A percentile compares a stretch with the other conserved stretches of the same genome.
phyloP scores from a whole-genome alignment of 257 asterid genomes.

The Solanum neorickii region DNA sequence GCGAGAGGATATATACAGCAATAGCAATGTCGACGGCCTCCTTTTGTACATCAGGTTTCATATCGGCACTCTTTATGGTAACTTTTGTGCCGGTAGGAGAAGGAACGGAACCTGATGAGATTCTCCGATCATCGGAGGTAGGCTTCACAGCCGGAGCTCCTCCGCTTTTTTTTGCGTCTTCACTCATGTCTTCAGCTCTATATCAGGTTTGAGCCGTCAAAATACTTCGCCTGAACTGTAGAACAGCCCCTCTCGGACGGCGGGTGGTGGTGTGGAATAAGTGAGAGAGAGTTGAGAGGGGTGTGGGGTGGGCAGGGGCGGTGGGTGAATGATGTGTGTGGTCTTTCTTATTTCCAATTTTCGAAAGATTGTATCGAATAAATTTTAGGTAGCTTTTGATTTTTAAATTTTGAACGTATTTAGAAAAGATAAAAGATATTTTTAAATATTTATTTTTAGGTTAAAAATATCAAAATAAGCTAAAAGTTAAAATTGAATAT shows the following conservation, averaged over 20 bases:
- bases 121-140: slow-evolving; percentile 46
- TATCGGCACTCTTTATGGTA: slow-evolving; percentile 82
- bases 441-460: too few relatives aligned
- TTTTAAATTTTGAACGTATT: too few relatives aligned
- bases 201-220: background rate
- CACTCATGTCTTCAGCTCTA: slow-evolving; percentile 36
- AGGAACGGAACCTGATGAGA: slow-evolving; percentile 33
- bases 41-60: slow-evolving; percentile 90
- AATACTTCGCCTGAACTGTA: background rate
- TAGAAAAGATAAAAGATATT: too few relatives aligned
- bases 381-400: background rate
- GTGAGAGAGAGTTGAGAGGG: background rate
- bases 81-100: slow-evolving; percentile 43
- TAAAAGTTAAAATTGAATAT: background rate
- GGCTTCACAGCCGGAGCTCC: slow-evolving; percentile 34
- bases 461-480: too few relatives aligned
- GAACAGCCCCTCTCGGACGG: background rate
- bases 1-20: slow-evolving; percentile 37
- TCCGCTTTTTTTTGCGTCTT: slow-evolving; percentile 54
- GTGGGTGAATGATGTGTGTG: background rate
- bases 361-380: background rate
- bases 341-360: background rate
- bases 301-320: background rate
- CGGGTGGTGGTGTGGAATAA: background rate
- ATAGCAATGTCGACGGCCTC: slow-evolving; percentile 90